phyloP scores from a whole-genome alignment of 164 flowering plant species.

The Piper betle region DNA sequence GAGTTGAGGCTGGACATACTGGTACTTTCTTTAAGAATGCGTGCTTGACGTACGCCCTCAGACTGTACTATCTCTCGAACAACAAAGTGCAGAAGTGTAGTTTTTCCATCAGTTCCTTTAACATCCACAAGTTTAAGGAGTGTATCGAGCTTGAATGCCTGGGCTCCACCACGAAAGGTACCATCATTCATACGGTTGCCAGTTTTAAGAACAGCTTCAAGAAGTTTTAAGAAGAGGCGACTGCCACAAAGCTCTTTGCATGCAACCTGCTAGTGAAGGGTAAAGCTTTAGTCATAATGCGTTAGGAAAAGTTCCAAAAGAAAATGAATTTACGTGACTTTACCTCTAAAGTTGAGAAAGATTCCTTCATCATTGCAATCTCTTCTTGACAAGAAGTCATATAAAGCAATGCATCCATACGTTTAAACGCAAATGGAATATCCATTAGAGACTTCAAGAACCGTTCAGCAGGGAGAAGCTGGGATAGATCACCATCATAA shows the following conservation, averaged over 20 bases:
- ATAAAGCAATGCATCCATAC: constrained; percentile 63
- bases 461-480: constrained; percentile 75
- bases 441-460: constrained; percentile 67
- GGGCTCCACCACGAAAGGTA: constrained; percentile 91
- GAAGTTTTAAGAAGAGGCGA: constrained; percentile 73
- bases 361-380: constrained; percentile 35
- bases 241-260: constrained; percentile 75
- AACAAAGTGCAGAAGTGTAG: constrained; percentile 84
- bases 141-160: constrained; percentile 94
- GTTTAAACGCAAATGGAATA: constrained; percentile 72
- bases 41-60: constrained; percentile 71
- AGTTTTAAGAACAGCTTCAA: constrained; percentile 95
- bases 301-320: background rate
- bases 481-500: constrained; percentile 56
- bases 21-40: constrained; percentile 33
- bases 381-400: constrained; percentile 70
- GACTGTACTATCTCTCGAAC: constrained; percentile 85
- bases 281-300: background rate
- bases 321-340: background rate
- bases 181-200: constrained; percentile 98
- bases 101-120: constrained; percentile 84
- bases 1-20: constrained; percentile 47
- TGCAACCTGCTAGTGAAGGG: constrained; percentile 39
- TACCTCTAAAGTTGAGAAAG: constrained; percentile 71
- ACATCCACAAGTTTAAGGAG: constrained; percentile 88